Evolutionary conservation across 176 grass and related monocot species (phyloP), one percentile per base, ranked within the genome.

Genomic region (Phragmites australis): DNA sequence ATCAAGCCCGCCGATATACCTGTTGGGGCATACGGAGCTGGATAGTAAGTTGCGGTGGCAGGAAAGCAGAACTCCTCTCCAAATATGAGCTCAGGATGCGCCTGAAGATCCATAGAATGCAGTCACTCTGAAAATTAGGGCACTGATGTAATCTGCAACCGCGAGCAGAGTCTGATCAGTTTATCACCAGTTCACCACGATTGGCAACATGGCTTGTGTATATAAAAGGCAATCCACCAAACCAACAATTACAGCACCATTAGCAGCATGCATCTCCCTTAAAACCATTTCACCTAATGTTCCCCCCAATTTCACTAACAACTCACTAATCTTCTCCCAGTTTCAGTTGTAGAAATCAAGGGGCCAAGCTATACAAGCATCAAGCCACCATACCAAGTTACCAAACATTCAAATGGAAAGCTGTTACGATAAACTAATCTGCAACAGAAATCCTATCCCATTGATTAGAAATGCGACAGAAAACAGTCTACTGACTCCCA

Each of bases 41-140:
- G 77, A 82, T 85, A 93, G 64, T 88, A 87, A 41, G 76, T 72
- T 17, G 72, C 15, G 2, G 22, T 32, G 9, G 78, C 3, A 76
- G 85, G 85, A 79, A 90, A 75, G 72, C 79, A 79, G 66, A 90
- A 63, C 19, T 89, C 87, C 31, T 85, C 84, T 25, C 88, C 91
- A 85, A 75, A 85, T 74, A 90, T 66, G 57, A 87, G 83, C 22
- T 93, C 85, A 41, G 85, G 65, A 68, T 70, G 77, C 42, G 42
- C 72, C 63, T 41, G 30, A 70, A 67, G 60, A 85, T 83, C 85
- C 87, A 87, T 82, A 57, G 51, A 54, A 39, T 79, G 48, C 66
- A 73, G 29, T 46, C 65, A 77, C 65, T 44, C 58, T 70, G 2
- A 63, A 60, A 37, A 73, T n/a, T n/a, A 63, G 3, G 6, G 2